phyloP scores from a whole-genome alignment of 1,139 yeast species.

The Saccharomyces hybrid region DNA sequence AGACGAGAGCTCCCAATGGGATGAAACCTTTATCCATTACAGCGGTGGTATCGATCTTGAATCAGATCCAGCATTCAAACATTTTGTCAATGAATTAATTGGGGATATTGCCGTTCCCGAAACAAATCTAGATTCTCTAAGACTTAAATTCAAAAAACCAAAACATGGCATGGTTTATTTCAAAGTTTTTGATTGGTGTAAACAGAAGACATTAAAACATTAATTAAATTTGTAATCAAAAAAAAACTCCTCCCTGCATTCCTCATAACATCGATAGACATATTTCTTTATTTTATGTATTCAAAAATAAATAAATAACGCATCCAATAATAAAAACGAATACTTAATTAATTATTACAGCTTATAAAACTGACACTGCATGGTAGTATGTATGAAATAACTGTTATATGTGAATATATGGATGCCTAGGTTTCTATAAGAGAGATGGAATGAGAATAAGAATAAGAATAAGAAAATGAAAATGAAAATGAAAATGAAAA shows the following conservation, averaged over 20 bases:
- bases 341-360: neutral
- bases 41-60: slow-evolving; percentile 53
- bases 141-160: slow-evolving; percentile 21
- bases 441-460: neutral
- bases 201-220: slow-evolving; percentile 6
- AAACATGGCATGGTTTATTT: slow-evolving; percentile 18
- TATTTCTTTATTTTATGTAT: neutral
- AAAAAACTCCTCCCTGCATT: slow-evolving; percentile 10
- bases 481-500: neutral
- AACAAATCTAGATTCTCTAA: slow-evolving; percentile 26
- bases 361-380: neutral
- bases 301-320: neutral
- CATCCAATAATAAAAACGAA: neutral
- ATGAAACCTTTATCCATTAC: slow-evolving; percentile 72
- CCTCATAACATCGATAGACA: neutral
- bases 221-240: slow-evolving; percentile 24
- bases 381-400: neutral
- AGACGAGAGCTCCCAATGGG: slow-evolving; percentile 66
- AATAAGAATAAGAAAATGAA: neutral
- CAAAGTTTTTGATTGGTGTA: slow-evolving; percentile 16
- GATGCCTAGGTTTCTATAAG: neutral
- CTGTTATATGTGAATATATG: neutral
- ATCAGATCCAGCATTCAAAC: neutral
- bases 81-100: neutral
- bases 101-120: slow-evolving; percentile 23